Percentiles rank a stretch among this genome's conserved stretches.
Evolutionary conservation across 2,329 filamentous ascomycete genomes (phyloP).

Genomic region (Microdochium trichocladiopsis): DNA sequence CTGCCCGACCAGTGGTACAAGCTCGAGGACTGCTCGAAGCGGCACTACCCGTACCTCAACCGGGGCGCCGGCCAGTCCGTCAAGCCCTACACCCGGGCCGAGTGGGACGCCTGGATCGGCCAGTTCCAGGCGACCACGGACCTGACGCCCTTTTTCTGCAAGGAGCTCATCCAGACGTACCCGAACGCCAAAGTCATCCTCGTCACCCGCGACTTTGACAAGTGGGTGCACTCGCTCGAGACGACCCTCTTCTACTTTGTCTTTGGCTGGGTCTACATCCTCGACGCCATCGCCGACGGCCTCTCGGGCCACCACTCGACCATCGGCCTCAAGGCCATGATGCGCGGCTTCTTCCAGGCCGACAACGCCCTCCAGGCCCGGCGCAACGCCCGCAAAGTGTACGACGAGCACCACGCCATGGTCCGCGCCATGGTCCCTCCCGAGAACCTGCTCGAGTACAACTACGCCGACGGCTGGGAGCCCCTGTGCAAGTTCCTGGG

Average conservation of each 20-base stretch:
- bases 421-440: slow-evolving; percentile 23
- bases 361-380: slow-evolving; percentile 11
- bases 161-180: slow-evolving; percentile 36
- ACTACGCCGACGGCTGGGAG: slow-evolving; percentile 29
- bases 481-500: slow-evolving; percentile 31
- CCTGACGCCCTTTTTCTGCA: slow-evolving; percentile 21
- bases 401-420: slow-evolving; percentile 21
- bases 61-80: neutral
- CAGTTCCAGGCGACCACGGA: slow-evolving; percentile 24
- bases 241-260: slow-evolving; percentile 14
- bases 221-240: slow-evolving; percentile 26
- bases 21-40: neutral
- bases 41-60: neutral
- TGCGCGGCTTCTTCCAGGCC: slow-evolving; percentile 16
- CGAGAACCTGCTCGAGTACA: slow-evolving; percentile 27
- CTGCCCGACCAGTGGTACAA: neutral
- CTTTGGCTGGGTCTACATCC: slow-evolving; percentile 16
- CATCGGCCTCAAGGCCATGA: slow-evolving; percentile 18
- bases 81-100: neutral
- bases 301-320: slow-evolving; percentile 25
- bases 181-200: slow-evolving; percentile 41
- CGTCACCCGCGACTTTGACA: slow-evolving; percentile 27
- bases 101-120: slow-evolving; percentile 3
- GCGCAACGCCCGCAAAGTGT: slow-evolving; percentile 13
- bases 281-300: slow-evolving; percentile 15